Percentiles rank a stretch among this genome's conserved stretches.
phyloP scores from a whole-genome alignment of 2,329 filamentous ascomycete species.

The Trichoderma lentiforme region DNA sequence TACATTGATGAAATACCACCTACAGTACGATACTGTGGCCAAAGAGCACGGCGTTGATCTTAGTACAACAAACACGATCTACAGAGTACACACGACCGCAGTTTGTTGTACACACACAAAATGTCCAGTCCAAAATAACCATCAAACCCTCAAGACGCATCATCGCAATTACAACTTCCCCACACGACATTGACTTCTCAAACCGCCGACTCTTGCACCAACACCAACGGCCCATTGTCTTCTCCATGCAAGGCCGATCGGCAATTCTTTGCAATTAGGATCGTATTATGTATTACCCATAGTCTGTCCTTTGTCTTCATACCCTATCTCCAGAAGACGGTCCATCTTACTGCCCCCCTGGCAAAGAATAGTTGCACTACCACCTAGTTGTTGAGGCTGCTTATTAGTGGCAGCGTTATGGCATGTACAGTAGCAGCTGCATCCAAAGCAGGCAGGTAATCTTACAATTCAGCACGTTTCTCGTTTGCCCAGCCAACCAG shows the following conservation, averaged over 20 bases:
- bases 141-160: not conserved
- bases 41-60: not conserved
- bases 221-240: not conserved
- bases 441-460: not conserved
- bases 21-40: not conserved
- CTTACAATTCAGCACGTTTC: not conserved
- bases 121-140: not conserved
- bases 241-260: not conserved
- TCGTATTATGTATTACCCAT: not conserved
- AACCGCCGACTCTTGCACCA: not conserved
- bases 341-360: not conserved
- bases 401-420: not conserved
- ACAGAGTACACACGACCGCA: not conserved
- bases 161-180: not conserved
- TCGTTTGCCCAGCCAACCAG: not conserved
- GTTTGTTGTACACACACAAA: not conserved
- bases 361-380: not conserved
- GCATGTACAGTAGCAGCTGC: not conserved
- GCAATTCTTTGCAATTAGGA: not conserved
- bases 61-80: not conserved
- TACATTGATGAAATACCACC: not conserved
- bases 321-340: not conserved
- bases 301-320: not conserved
- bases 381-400: not conserved
- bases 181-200: not conserved